Evolutionary conservation across 1,139 yeast genomes (phyloP), one percentile per base, ranked within the genome.

Genomic region (Yamadazyma friedrichii): DNA sequence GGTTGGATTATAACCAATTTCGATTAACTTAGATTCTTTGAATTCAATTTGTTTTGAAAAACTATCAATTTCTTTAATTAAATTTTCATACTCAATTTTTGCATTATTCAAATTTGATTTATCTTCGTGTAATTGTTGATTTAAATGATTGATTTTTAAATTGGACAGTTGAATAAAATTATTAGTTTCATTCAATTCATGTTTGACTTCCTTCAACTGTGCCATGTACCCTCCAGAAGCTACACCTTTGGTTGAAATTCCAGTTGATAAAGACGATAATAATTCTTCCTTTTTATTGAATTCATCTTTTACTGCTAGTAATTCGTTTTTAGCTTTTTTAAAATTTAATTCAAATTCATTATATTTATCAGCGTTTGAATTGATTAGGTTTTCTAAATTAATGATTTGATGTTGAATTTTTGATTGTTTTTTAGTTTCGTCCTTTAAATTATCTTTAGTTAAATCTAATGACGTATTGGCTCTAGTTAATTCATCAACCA

Each of bases 261-360:
- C 98, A 0, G 98, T 91, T 0, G 93, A 82, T 32, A 94, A 70
- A 0, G 95, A 82, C 4, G 95, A 83, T 12, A 88, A 65, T 15
- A 91, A 70, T 48, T 91, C 97, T 54, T 88, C 95, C 51, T 86
- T 87, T 46, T 71, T 76, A 28, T 71, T 68, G 44, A 76, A 72
- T n/a, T 72, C 70, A 6, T 67, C 67, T 46, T 80, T 82, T 42
- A 80, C 54, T 2, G 59, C 55, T 4, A 61, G 64, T 9, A 84
- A 62, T 31, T 66, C 58, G 1, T 58, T 57, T 40, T 77, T 80
- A 9, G 81, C 63, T 0, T 51, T 50, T 2, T 69, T 67, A 52
- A 77, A 82, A 9, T 70, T 58, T 2, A 48, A 44, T 44, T 70
- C 74, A 31, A 56, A 58, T 22, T 53, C 51, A 11, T 48, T 48